These are phyloP conservation scores for Acanthamoeba healyi DNA, from an alignment of 208 protist species.

Conservation along the genomic window DNA sequence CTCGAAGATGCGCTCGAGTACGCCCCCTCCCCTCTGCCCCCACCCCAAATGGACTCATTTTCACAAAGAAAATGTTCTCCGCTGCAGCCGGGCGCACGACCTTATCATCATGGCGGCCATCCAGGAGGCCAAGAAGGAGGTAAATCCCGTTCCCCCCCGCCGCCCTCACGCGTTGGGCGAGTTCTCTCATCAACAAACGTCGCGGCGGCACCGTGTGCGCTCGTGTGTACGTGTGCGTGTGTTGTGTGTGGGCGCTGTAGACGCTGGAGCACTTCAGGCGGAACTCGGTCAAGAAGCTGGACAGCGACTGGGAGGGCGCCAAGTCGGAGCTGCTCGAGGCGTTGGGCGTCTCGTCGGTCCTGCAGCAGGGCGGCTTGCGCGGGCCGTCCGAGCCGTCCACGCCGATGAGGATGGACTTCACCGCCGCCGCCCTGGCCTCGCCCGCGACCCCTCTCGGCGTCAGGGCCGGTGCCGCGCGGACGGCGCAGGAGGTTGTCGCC, in stretches of 20 bases:
- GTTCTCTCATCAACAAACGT: neutral
- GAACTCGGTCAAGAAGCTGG: slow-evolving; percentile 21
- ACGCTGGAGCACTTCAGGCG: slow-evolving; percentile 8
- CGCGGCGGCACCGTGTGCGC: too few relatives aligned
- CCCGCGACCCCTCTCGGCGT: neutral
- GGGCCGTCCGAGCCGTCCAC: neutral
- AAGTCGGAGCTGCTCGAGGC: slow-evolving; percentile 47
- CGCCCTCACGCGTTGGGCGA: too few relatives aligned
- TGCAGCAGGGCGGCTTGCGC: neutral
- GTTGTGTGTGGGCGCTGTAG: neutral
- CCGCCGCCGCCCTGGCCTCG: neutral
- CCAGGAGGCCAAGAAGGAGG: slow-evolving; percentile 62
- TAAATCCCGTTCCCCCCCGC: too few relatives aligned
- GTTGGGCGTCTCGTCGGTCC: neutral
- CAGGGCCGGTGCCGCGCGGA: neutral
- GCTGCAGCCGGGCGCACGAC: slow-evolving; percentile 18
- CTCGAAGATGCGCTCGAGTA: slow-evolving; percentile 10
- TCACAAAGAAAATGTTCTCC: neutral
- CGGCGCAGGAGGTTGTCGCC: neutral
- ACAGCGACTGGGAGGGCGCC: slow-evolving; percentile 2
- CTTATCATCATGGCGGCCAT: slow-evolving; percentile 43
- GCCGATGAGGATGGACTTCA: neutral
- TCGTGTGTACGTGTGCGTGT: too few relatives aligned
- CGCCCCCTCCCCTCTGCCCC: neutral
- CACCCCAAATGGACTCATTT: neutral